Evolutionary conservation across 2,329 filamentous ascomycete genomes (phyloP), one percentile per base, ranked within the genome.

Genomic region (Alternaria gansuensis): DNA sequence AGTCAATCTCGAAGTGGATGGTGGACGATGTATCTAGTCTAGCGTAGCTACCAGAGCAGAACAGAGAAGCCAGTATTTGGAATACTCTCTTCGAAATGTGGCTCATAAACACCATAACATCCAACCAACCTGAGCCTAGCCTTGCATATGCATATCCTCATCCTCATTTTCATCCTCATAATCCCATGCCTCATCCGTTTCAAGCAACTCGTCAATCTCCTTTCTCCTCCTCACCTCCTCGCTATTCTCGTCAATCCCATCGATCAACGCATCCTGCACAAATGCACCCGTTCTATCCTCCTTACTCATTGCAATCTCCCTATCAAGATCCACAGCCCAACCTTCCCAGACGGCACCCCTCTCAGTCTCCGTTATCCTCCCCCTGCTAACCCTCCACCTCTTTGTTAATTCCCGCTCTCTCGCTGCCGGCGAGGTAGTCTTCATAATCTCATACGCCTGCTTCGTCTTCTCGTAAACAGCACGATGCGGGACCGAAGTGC

Each of bases 1-100:
- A 2, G 72, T 85, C 4, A 78, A 78, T 50, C 53, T 79, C 23
- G 74, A 78, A 34, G 76, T 79, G 3, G 77, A 79, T 65, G 77
- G 77, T 40, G 77, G 77, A 6, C 65, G 74, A 31, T 75, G 75
- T 59, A 76, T 78, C 41, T 77, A 65, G 36, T 29, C 23, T 26
- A 36, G 36, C 14, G 14, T 50, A 1, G 2, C n/a, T 50, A 28
- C 10, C 21, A 39, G 33, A 39, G 7, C 8, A 7, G 6, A 34
- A 24, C 14, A 29, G 24, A 10, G 14, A 29, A 29, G 14, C 14
- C 41, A 28, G 14, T 9, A 28, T 3, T 7, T 3, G 14, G 8
- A 17, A 17, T 29, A 7, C 17, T 29, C 9, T 9, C 37, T 11
- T 5, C 29, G 5, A 26, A n/a, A 10, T 34, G n/a, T 13, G 9